Evolutionary conservation across 805 yeast species (phyloP).

Genomic region (Wickerhamomyces queroliae): DNA sequence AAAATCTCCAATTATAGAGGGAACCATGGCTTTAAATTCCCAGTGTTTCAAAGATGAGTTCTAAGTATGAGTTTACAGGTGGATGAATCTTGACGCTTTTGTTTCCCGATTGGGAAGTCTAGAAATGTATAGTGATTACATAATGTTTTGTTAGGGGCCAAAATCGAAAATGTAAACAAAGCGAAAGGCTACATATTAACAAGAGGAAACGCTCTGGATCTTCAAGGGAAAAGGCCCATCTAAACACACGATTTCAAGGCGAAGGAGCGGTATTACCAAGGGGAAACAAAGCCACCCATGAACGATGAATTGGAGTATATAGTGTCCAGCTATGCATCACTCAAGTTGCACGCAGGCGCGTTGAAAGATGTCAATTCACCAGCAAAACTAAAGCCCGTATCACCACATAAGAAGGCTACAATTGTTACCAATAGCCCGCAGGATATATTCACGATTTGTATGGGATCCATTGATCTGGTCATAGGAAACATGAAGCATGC

Average conservation of each 20-base stretch:
- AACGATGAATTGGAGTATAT: constrained; percentile 20
- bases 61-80: too few relatives aligned
- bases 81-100: not conserved
- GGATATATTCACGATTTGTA: constrained; percentile 16
- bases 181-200: not conserved
- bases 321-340: constrained; percentile 16
- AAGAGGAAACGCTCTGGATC: too few relatives aligned
- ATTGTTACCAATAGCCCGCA: constrained; percentile 7
- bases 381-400: constrained; percentile 7
- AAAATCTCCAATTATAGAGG: constrained; percentile 47
- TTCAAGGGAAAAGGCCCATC: too few relatives aligned
- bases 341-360: constrained; percentile 16
- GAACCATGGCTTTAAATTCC: constrained; percentile 41
- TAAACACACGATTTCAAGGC: too few relatives aligned
- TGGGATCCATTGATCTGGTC: constrained; percentile 17
- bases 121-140: not conserved
- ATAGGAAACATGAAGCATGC: constrained; percentile 8
- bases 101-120: not conserved
- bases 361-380: constrained; percentile 20
- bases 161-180: not conserved
- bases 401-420: constrained; percentile 8
- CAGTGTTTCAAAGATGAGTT: constrained; percentile 18
- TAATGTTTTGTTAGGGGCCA: not conserved
- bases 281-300: constrained; percentile 4
- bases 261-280: too few relatives aligned